Conservation (phyloP, 805 yeast genomes). For the Ogataea dorogensis region DNA sequence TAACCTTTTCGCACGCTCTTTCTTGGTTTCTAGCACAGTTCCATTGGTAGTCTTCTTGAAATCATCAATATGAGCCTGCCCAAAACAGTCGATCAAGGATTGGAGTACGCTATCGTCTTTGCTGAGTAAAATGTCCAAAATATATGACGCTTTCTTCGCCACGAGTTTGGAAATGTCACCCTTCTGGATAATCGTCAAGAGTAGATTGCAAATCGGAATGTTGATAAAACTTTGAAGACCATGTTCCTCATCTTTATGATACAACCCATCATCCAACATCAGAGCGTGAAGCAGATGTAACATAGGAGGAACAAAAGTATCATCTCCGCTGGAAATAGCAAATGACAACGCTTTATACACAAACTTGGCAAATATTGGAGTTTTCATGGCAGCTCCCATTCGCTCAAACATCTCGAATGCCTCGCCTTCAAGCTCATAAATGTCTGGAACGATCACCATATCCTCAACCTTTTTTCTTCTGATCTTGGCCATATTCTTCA, state of each 20-base stretch:
- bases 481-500: slow-evolving; percentile 41
- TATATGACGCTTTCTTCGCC: slow-evolving; percentile 53
- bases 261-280: slow-evolving; percentile 32
- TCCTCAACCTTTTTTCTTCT: slow-evolving; percentile 39
- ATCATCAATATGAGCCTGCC: slow-evolving; percentile 48
- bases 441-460: slow-evolving; percentile 49
- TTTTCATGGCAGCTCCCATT: slow-evolving; percentile 51
- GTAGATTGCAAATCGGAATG: slow-evolving; percentile 55
- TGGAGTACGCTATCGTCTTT: slow-evolving; percentile 51
- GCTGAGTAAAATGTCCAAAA: slow-evolving; percentile 50
- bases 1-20: slow-evolving; percentile 52
- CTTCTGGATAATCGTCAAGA: slow-evolving; percentile 51
- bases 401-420: slow-evolving; percentile 33
- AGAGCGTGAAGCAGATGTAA: slow-evolving; percentile 70
- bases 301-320: slow-evolving; percentile 55
- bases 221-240: slow-evolving; percentile 38
- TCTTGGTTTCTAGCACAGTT: slow-evolving; percentile 47
- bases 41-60: slow-evolving; percentile 49
- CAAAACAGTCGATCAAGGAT: slow-evolving; percentile 54
- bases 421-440: slow-evolving; percentile 31
- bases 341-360: slow-evolving; percentile 55
- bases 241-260: slow-evolving; percentile 39
- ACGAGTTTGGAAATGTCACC: slow-evolving; percentile 47
- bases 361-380: slow-evolving; percentile 53
- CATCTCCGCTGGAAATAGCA: slow-evolving; percentile 50